Percentiles rank a stretch among this genome's conserved stretches.
phyloP scores from a whole-genome alignment of 345 rosid species.

The Luvunga scandens region DNA sequence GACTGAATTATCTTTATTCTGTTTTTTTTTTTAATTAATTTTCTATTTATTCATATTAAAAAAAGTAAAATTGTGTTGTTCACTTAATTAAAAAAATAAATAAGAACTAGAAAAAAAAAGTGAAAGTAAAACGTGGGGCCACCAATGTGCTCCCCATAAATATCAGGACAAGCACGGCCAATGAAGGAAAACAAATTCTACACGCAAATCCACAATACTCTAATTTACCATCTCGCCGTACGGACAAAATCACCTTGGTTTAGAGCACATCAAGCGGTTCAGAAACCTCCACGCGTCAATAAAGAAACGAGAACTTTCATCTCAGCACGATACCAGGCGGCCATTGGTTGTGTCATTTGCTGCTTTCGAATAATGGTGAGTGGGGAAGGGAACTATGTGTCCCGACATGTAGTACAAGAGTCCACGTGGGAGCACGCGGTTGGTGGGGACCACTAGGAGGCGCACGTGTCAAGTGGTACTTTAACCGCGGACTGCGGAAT shows the following conservation, averaged over 20 bases:
- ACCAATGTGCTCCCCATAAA: neutral
- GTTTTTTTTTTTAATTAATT: no score
- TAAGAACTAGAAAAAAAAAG: neutral
- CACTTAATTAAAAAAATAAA: no score
- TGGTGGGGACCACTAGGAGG: conserved; percentile 12
- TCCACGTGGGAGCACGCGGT: conserved; percentile 35
- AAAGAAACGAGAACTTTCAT: neutral
- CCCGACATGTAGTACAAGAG: conserved; percentile 30
- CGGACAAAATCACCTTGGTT: neutral
- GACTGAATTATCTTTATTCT: no score
- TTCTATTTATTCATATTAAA: no score
- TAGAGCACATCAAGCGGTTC: neutral
- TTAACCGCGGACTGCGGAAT: conserved; percentile 34
- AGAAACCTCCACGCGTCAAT: neutral
- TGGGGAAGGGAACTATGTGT: neutral
- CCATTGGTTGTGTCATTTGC: no score
- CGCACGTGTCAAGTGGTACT: conserved; percentile 27
- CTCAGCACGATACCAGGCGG: neutral
- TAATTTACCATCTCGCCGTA: neutral
- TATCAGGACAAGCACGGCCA: neutral
- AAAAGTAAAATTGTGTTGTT: no score
- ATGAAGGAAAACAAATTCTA: neutral
- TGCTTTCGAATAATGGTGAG: no score
- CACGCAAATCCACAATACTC: neutral
- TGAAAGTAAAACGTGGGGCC: neutral